phyloP scores from a whole-genome alignment of 257 asterid genomes.

The Nicotiana undulata region DNA sequence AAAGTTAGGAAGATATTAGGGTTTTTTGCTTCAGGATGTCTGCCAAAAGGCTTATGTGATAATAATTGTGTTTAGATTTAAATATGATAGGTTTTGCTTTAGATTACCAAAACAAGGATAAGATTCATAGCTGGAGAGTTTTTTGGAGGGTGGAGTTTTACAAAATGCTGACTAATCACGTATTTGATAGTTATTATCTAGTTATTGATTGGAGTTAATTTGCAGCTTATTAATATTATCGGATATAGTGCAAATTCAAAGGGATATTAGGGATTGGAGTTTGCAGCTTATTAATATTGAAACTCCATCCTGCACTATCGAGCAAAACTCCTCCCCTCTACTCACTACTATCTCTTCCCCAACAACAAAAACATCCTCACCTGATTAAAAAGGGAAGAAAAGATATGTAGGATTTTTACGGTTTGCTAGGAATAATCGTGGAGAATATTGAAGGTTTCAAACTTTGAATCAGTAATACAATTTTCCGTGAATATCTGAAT shows the following conservation, averaged over 20 bases:
- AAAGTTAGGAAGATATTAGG: background rate
- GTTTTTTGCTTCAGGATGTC: background rate
- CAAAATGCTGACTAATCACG: background rate
- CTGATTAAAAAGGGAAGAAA: background rate
- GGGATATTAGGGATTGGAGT: background rate
- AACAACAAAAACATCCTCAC: background rate
- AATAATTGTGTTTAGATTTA: too few relatives aligned
- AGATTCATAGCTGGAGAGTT: background rate
- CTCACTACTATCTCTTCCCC: background rate
- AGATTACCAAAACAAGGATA: background rate
- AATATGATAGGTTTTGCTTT: background rate
- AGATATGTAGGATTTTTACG: background rate
- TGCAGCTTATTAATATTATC: background rate
- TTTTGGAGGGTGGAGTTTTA: background rate
- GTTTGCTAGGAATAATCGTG: background rate
- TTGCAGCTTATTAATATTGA: background rate
- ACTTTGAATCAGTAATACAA: background rate
- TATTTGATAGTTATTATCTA: too few relatives aligned
- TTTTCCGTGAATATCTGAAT: background rate
- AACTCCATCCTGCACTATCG: constrained; percentile 4
- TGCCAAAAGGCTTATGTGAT: background rate
- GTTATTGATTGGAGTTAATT: background rate
- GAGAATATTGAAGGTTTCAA: background rate
- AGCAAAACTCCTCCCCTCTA: background rate
- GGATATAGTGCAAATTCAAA: background rate